A percentile compares a stretch with the other conserved stretches of the same genome.
phyloP scores from a whole-genome alignment of 1,284 basidiomycete genomes.

The Ganoderma multipileum region DNA sequence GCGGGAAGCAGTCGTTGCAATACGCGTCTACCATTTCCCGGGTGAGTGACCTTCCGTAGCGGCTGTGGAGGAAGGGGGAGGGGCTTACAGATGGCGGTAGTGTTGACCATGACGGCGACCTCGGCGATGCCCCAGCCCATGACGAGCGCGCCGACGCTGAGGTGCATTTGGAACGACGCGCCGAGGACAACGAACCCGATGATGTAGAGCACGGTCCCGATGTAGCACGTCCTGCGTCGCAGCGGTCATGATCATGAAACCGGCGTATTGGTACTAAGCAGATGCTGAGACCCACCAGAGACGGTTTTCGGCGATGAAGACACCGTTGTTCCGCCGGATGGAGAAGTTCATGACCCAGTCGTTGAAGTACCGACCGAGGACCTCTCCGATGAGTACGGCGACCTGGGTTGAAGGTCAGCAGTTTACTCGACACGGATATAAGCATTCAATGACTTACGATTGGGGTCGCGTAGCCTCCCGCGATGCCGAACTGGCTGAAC shows the following conservation, averaged over 20 bases:
- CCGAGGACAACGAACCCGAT: conserved; percentile 70
- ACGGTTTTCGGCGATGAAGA: conserved; percentile 75
- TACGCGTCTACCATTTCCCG: conserved; percentile 53
- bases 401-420: conserved; percentile 46
- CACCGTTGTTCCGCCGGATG: conserved; percentile 66
- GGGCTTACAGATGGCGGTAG: conserved; percentile 64
- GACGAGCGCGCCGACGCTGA: conserved; percentile 60
- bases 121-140: conserved; percentile 76
- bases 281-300: conserved; percentile 56
- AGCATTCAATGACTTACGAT: conserved; percentile 51
- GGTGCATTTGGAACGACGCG: conserved; percentile 61
- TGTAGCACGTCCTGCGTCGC: conserved; percentile 63
- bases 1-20: conserved; percentile 54
- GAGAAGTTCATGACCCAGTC: conserved; percentile 67
- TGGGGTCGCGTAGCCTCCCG: conserved; percentile 70
- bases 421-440: not conserved
- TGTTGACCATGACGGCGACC: conserved; percentile 67
- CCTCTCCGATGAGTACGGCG: conserved; percentile 69
- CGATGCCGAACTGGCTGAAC: conserved; percentile 57
- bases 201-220: conserved; percentile 67
- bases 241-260: not conserved
- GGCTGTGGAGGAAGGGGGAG: conserved; percentile 24
- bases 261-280: no score
- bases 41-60: not conserved
- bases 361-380: conserved; percentile 70